Base-by-base conservation (phyloP, 345 rosid genomes). In the Erodium maritimum region DNA sequence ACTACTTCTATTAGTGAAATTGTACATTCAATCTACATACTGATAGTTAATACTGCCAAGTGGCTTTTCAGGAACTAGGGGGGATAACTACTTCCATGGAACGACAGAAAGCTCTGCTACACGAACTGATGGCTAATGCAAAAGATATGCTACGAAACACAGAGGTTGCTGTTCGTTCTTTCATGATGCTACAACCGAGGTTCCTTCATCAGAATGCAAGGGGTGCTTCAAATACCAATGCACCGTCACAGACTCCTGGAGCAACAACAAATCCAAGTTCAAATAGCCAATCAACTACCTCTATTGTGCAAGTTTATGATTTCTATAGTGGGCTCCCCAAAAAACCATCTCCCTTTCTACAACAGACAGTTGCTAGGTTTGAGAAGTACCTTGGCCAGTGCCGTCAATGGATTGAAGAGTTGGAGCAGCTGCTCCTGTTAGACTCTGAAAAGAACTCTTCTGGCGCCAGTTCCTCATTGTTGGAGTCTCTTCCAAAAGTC, bases 281-380 rank as follows among this genome's bases (percentile, higher is more conserved):
- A 18, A 60, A 78, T 55, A 69, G 74, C 65, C 93, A 86, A 74
- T 71, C 72, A 25, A 37, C 82, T 33, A 61, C 85, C 63, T 57
- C 82, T 19, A 50, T 76, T 9, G 76, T 79, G 67, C 91, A 89
- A 0, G 77, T 83, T 55, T 83, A 77, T 67, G 87, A 87, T 24
- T 93, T 93, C 73, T 93, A 89, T 74, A 73, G 82, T 63, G 97
- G 99, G 60, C 69, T 93, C 54, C 97, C 96, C 2, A 87, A 79
- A 81, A 93, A 93, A 68, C 97, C 99, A 0, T 85, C 96, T 16
- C 88, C 72, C 7, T 93, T 87, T 73, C 61, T 93, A 57, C 88
- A 71, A 79, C 89, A 87, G 54, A 83, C 97, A 1, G 84, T 85
- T 77, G 75, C 62, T 34, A 85, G 97, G 78, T 93, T 85, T 65